A percentile compares a stretch with the other conserved stretches of the same genome.
These are phyloP conservation scores for Triangularia setosa DNA, from an alignment of 2,329 filamentous ascomycete genomes.

Conservation along the genomic window DNA sequence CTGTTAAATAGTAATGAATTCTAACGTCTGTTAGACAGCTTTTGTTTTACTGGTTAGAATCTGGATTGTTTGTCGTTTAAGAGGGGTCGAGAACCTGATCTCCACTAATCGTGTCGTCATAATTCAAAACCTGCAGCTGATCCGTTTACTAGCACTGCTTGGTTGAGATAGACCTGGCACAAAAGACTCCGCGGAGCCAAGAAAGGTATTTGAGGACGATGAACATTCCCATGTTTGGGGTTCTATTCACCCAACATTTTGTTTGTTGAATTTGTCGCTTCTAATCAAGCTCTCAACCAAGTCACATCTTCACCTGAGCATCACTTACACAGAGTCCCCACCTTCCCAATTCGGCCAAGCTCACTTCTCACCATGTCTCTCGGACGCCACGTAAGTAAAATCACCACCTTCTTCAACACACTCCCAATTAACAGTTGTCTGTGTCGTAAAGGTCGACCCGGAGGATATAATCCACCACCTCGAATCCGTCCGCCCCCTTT, in stretches of 20 bases:
- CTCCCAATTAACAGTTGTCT: background rate
- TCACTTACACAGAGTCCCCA: constrained; percentile 4
- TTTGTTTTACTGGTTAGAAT: background rate
- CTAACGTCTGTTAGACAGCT: background rate
- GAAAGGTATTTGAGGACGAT: no score
- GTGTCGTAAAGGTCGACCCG: constrained; percentile 44
- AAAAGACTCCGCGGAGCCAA: background rate
- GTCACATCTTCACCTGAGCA: background rate
- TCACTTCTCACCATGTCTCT: background rate
- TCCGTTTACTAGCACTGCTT: background rate
- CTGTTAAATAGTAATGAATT: background rate
- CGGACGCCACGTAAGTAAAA: background rate
- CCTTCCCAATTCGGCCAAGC: constrained; percentile 3
- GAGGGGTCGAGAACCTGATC: background rate
- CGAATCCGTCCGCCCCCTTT: constrained; percentile 40
- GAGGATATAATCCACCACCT: constrained; percentile 53
- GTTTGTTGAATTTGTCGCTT: background rate
- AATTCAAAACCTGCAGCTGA: background rate
- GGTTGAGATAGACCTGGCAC: background rate
- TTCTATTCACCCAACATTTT: no score
- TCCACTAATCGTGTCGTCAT: background rate
- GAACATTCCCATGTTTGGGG: no score
- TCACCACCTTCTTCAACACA: background rate
- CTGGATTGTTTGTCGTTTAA: background rate
- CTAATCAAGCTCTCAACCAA: background rate